Evolutionary conservation across 805 yeast genomes (phyloP).

Genomic region (Sugiyamaella lignohabitans): DNA sequence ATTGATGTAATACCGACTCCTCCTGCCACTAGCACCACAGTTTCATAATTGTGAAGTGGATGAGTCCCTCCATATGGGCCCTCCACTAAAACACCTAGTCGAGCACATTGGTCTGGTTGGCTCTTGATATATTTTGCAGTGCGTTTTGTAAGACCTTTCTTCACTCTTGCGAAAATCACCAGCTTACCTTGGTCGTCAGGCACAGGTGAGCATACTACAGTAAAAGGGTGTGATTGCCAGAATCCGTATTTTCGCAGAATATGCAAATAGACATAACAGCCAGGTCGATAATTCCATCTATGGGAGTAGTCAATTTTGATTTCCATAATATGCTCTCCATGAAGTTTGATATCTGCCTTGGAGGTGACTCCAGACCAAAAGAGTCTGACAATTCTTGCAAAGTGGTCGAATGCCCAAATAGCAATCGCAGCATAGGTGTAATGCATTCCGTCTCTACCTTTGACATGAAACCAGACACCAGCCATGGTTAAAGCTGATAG

Average conservation of each 20-base stretch:
- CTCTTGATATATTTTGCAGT: conserved; percentile 7
- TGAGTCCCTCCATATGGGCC: conserved; percentile 66
- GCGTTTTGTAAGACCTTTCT: conserved; percentile 19
- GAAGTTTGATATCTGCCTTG: conserved; percentile 19
- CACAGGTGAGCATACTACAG: conserved; percentile 28
- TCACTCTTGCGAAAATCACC: conserved; percentile 12
- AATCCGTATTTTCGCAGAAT: conserved; percentile 47
- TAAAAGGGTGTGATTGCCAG: conserved; percentile 75
- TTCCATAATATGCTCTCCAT: conserved; percentile 14
- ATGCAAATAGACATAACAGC: conserved; percentile 51
- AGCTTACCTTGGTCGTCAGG: conserved; percentile 14
- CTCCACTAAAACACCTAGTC: conserved; percentile 37
- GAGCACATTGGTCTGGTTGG: conserved; percentile 9
- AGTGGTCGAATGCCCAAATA: conserved; percentile 66
- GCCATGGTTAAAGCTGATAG: conserved; percentile 48
- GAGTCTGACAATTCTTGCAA: conserved; percentile 50
- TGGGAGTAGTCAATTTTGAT: conserved; percentile 36
- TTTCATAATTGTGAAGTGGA: conserved; percentile 45
- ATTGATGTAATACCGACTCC: conserved; percentile 72
- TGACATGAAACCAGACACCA: conserved; percentile 55
- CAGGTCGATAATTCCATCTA: conserved; percentile 46
- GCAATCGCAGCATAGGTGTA: conserved; percentile 50
- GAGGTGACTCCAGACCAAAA: conserved; percentile 46
- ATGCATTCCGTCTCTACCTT: conserved; percentile 37
- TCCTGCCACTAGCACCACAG: conserved; percentile 59